These are phyloP conservation scores for Cucumis hystrix DNA, from an alignment of 306 rosid species.

Conservation along the genomic window DNA sequence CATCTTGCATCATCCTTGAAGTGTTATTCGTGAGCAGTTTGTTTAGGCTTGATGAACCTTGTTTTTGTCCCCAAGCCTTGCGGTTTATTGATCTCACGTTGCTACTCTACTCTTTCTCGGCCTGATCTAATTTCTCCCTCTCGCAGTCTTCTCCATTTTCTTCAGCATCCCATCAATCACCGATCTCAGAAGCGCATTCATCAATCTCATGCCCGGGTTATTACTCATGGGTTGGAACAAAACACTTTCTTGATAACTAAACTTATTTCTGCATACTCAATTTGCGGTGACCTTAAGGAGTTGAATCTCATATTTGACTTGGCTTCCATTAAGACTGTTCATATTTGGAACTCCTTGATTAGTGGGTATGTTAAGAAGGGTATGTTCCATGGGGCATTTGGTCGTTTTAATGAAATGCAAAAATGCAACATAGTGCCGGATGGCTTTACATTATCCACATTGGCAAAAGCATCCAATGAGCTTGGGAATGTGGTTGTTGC, in stretches of 20 bases:
- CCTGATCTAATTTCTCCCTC: conserved; percentile 6
- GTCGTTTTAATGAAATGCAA: conserved; percentile 39
- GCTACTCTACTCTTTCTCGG: conserved; percentile 29
- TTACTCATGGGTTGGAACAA: conserved; percentile 41
- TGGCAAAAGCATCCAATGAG: conserved; percentile 53
- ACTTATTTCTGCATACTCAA: conserved; percentile 60
- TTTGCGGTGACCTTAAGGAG: conserved; percentile 10
- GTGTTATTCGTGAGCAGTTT: neutral
- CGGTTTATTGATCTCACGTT: conserved; percentile 20
- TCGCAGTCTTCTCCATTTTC: conserved; percentile 17
- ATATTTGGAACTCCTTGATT: conserved; percentile 56
- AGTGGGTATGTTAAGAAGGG: conserved; percentile 37
- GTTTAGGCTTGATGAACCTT: conserved; percentile 13
- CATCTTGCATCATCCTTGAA: neutral
- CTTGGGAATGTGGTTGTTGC: conserved; percentile 30
- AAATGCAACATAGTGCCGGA: conserved; percentile 27
- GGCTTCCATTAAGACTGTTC: conserved; percentile 22
- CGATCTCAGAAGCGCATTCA: conserved; percentile 28
- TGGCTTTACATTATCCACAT: conserved; percentile 51
- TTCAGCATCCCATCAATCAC: conserved; percentile 33
- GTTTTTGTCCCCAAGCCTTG: conserved; percentile 3
- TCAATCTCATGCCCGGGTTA: conserved; percentile 51
- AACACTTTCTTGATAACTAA: conserved; percentile 47
- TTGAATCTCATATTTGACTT: conserved; percentile 41
- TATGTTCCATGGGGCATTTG: conserved; percentile 23